Evolutionary conservation across 2,329 filamentous ascomycete genomes (phyloP).

Genomic region (Colletotrichum phormii): DNA sequence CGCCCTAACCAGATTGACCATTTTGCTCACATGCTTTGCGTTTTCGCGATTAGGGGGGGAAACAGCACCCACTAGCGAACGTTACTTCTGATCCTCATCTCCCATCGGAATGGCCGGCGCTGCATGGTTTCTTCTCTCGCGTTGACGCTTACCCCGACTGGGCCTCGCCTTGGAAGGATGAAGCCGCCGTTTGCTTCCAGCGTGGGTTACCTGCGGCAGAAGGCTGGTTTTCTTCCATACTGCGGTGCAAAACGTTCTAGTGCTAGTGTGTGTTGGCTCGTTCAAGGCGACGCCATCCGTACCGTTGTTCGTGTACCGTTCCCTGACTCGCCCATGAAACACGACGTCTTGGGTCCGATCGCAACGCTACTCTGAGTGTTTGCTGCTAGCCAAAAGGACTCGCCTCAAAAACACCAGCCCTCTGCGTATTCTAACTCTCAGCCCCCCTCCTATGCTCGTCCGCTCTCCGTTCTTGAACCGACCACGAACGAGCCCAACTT

Average conservation of each 20-base stretch:
- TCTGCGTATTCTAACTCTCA: not conserved
- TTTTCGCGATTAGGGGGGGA: not conserved
- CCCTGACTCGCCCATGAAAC: conserved; percentile 35
- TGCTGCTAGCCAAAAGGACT: conserved; percentile 1
- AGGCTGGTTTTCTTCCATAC: conserved; percentile 11
- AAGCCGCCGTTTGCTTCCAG: conserved; percentile 28
- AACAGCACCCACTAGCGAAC: not conserved
- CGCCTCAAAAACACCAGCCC: conserved; percentile 18
- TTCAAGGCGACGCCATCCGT: conserved; percentile 21
- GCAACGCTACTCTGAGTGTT: conserved; percentile 17
- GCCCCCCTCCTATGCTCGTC: conserved; percentile 1
- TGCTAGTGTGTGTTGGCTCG: not conserved
- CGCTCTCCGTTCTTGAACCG: not conserved
- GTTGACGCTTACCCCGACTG: conserved; percentile 6
- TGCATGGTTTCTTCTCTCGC: not conserved
- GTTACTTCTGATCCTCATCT: conserved; percentile 7
- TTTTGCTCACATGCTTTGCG: conserved; percentile 15
- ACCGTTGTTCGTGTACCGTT: conserved; percentile 12
- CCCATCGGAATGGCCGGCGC: conserved; percentile 11
- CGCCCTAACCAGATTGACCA: not conserved
- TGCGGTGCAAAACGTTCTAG: conserved; percentile 8
- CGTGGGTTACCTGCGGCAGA: conserved; percentile 11
- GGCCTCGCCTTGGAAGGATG: conserved; percentile 18
- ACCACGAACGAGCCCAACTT: not conserved
- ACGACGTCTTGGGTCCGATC: conserved; percentile 21